Base-by-base conservation (phyloP, 1,284 basidiomycete genomes). In the Fereydounia khargensis region DNA sequence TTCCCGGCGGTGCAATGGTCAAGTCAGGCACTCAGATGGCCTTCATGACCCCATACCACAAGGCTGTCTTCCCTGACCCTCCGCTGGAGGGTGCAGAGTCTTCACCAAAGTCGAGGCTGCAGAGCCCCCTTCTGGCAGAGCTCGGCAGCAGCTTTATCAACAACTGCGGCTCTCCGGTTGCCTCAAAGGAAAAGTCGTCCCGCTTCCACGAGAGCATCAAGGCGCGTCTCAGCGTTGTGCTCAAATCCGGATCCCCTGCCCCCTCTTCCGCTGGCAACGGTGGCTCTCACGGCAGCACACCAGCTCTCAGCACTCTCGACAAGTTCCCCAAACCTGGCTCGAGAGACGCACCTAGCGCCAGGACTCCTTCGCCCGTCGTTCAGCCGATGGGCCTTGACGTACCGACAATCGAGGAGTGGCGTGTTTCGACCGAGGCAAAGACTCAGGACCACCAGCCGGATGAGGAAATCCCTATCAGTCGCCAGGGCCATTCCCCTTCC, bases 41-140 rank as follows among this genome's bases (percentile, higher is more conserved):
- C 41, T 62, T 62, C 47, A 47, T 30, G 41, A 62, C 43, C 37
- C 46, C 53, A 1, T 62, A 56, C 37, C 58, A 62, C 36, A 48
- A 49, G 34, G 38, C 58, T 1, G 39, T 62, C 18, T 52, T 55
- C 25, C 53, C 58, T 4, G 58, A 62, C 23, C 53, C 47, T 13
- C 53, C 57, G 1, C 27, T 10, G 27, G 9, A 9, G 27, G 27
- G 9, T n/a, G 27, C 9, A 10, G 9, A 9, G 9, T n/a, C n/a
- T 10, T 9, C 27, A 9, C 27, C 27, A 10, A 9, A 28, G 9
- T 28, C 27, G n/a, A n/a, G 10, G 27, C 27, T 10, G n/a, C n/a
- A n/a, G n/a, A 61, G 52, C 20, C 58, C 58, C 2, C 45, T 61
- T 21, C 42, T 61, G 10, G 44, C 52, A 2, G 52, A 61, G 39